phyloP scores from a whole-genome alignment of 1,139 yeast species.

The Blastobotrys serpentis region DNA sequence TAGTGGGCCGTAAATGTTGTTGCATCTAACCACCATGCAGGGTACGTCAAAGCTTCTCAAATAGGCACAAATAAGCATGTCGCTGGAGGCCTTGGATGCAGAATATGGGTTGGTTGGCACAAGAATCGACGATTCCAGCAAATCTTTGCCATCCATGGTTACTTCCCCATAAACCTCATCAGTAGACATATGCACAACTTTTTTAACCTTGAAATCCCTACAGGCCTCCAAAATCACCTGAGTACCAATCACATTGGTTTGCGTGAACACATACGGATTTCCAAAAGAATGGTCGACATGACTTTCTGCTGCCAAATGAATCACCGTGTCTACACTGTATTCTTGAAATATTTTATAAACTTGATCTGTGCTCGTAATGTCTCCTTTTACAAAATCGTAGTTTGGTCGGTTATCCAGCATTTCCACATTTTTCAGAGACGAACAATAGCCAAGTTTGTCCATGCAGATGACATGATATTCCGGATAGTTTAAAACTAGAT shows the following conservation, averaged over 20 bases:
- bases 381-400: constrained; percentile 40
- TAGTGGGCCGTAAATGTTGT: constrained; percentile 56
- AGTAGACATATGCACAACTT: constrained; percentile 54
- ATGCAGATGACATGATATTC: constrained; percentile 46
- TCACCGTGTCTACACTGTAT: constrained; percentile 40
- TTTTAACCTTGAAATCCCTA: constrained; percentile 32
- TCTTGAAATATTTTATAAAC: constrained; percentile 30
- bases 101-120: constrained; percentile 61
- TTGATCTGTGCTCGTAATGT: constrained; percentile 39
- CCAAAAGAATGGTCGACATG: constrained; percentile 56
- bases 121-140: constrained; percentile 43
- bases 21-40: constrained; percentile 48
- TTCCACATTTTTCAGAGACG: constrained; percentile 31
- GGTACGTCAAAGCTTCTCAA: constrained; percentile 48
- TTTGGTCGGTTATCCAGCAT: constrained; percentile 32
- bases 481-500: constrained; percentile 44
- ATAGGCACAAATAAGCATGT: constrained; percentile 52
- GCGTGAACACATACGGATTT: constrained; percentile 48
- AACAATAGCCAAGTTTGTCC: constrained; percentile 47
- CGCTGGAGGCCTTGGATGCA: constrained; percentile 59
- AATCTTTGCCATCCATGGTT: constrained; percentile 31
- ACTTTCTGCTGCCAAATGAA: constrained; percentile 61
- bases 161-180: constrained; percentile 61
- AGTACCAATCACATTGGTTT: constrained; percentile 51
- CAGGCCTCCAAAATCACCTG: constrained; percentile 51